A percentile compares a stretch with the other conserved stretches of the same genome.
Evolutionary conservation across 1,139 yeast species (phyloP).

Genomic region (Taphrina flavorubra): DNA sequence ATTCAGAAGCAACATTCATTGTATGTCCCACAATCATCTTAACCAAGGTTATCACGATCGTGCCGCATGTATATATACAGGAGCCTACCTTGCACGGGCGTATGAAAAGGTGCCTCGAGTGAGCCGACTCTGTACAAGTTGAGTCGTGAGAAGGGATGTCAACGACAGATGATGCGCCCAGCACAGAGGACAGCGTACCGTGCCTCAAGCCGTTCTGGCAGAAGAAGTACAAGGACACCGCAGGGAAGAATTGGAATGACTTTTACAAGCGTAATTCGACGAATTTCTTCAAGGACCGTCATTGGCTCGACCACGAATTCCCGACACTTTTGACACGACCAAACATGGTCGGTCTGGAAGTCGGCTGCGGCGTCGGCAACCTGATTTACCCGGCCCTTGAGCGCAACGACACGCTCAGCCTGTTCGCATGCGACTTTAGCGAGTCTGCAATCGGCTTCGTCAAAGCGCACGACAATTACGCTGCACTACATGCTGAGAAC

Average conservation of each 20-base stretch:
- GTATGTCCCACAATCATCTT: too few species aligned
- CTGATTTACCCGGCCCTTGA: slow-evolving; percentile 40
- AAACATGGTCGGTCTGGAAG: slow-evolving; percentile 29
- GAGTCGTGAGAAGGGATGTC: not conserved
- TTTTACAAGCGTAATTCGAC: slow-evolving; percentile 42
- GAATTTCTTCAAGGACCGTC: slow-evolving; percentile 42
- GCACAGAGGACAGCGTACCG: slow-evolving; percentile 12
- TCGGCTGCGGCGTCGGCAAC: slow-evolving; percentile 43
- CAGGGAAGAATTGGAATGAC: slow-evolving; percentile 33
- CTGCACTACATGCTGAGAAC: not conserved
- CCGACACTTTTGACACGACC: slow-evolving; percentile 24
- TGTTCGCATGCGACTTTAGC: slow-evolving; percentile 40
- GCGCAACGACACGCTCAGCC: slow-evolving; percentile 20
- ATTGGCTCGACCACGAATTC: slow-evolving; percentile 42
- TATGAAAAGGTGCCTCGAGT: too few species aligned
- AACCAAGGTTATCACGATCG: too few species aligned
- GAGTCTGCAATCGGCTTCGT: slow-evolving; percentile 35
- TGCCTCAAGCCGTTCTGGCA: slow-evolving; percentile 41
- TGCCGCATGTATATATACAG: too few species aligned
- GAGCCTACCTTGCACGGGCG: too few species aligned
- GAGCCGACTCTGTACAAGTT: not conserved
- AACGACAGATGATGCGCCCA: not conserved
- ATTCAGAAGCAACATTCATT: too few species aligned
- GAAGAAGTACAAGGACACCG: slow-evolving; percentile 39
- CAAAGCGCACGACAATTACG: not conserved